phyloP scores from a whole-genome alignment of 2,329 filamentous ascomycete species.

The Bipolaris gigantea region DNA sequence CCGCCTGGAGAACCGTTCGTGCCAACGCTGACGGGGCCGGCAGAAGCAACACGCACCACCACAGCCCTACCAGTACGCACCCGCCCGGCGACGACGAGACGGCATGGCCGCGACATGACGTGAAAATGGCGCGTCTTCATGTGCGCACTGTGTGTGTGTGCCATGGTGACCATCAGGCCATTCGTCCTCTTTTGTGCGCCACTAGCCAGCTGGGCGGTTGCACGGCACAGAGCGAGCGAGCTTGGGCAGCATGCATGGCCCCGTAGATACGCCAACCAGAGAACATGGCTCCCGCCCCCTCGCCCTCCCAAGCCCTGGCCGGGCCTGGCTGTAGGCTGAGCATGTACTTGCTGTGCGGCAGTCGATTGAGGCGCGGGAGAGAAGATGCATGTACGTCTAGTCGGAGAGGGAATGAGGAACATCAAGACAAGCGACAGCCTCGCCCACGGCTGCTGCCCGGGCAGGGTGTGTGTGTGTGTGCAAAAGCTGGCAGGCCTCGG shows the following conservation, averaged over 20 bases:
- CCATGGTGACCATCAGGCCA: slow-evolving; percentile 22
- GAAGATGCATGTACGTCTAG: no score
- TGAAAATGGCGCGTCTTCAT: background rate
- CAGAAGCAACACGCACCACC: background rate
- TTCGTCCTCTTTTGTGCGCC: slow-evolving; percentile 17
- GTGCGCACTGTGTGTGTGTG: background rate
- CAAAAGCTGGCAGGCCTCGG: background rate
- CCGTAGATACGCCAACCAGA: slow-evolving; percentile 4
- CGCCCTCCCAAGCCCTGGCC: background rate
- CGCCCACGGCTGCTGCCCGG: background rate
- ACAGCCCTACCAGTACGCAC: background rate
- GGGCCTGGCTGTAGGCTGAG: no score
- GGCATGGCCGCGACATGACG: background rate
- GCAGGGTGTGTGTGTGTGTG: no score
- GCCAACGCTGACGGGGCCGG: background rate
- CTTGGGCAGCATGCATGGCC: slow-evolving; percentile 8
- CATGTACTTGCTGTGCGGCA: no score
- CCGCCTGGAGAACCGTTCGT: slow-evolving; percentile 5
- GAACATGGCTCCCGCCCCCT: background rate
- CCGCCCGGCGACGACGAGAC: background rate
- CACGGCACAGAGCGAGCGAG: slow-evolving; percentile 14
- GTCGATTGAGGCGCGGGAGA: no score
- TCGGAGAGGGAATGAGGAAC: no score
- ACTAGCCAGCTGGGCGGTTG: slow-evolving; percentile 17
- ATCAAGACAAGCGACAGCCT: background rate